Evolutionary conservation across 202 grass and related monocot species (phyloP), one percentile per base, ranked within the genome.

Genomic region (Schoenoplectus tabernaemontani): DNA sequence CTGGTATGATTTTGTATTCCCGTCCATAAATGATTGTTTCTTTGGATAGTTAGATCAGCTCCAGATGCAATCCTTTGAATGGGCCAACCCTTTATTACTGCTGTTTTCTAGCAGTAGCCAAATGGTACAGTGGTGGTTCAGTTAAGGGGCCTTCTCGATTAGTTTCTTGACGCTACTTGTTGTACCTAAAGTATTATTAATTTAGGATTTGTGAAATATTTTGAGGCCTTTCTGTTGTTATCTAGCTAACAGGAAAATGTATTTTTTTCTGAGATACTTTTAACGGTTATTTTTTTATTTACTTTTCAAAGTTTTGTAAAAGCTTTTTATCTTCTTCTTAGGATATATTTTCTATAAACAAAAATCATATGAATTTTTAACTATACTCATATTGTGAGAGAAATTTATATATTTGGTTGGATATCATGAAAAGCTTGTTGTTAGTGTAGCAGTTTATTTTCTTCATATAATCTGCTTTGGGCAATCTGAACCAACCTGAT

Each of bases 1-100:
- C 82, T 97, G 94, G 94, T 97, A 62, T 15, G 33, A 7, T 78
- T 38, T 78, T 1, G 3, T 76, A 53, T 4, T 53, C 16, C 16
- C 16, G 16, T 53, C 69, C 15, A 11, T 23, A 7, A 54, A 30
- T 20, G 70, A 33, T 53, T 75, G 26, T 53, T 75, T 75, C 12
- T 75, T 75, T 54, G 7, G 7, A 51, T 75, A 75, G 9, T 51
- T 36, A 50, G 54, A 73, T 32, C 70, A 54, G 26, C 28, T 75
- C 15, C 3, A 2, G 17, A 53, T 1, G 2, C 16, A 54, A 54
- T 54, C 30, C 15, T 28, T n/a, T 75, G 16, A 53, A 75, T 75
- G 33, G 70, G 8, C 43, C 68, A 19, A 8, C 2, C 61, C 33
- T 26, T 24, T 28, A 12, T 24, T 24, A 24, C 57, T 24, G 3